phyloP scores from a whole-genome alignment of 768 basidiomycete species.

The Agaricus subrufescens region DNA sequence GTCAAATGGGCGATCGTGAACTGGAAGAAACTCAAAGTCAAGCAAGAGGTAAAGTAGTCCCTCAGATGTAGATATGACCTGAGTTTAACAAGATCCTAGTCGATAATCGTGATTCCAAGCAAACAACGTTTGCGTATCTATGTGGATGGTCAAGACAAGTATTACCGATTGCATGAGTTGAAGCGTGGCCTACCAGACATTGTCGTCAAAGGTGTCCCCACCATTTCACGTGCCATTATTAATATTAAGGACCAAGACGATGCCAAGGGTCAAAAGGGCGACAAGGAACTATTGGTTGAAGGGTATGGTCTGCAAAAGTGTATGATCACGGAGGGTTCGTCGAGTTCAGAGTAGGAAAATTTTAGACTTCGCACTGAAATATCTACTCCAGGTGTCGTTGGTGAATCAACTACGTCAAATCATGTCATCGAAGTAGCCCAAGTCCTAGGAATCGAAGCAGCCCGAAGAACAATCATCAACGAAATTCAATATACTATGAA shows the following conservation, averaged over 20 bases:
- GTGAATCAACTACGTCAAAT: conserved; percentile 89
- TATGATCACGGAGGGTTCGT: conserved; percentile 91
- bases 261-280: conserved; percentile 71
- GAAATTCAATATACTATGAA: conserved; percentile 98
- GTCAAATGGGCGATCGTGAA: conserved; percentile 88
- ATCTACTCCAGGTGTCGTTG: conserved; percentile 69
- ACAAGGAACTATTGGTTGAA: conserved; percentile 92
- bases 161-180: conserved; percentile 79
- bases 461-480: conserved; percentile 89
- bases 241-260: conserved; percentile 91
- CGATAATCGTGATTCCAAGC: conserved; percentile 71
- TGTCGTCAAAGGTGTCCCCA: conserved; percentile 86
- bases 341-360: conserved; percentile 4
- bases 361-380: conserved; percentile 1
- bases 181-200: conserved; percentile 81
- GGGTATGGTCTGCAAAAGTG: conserved; percentile 95
- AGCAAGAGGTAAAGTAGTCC: conserved; percentile 57
- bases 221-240: conserved; percentile 90
- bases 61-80: not conserved
- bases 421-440: conserved; percentile 95
- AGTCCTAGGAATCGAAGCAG: conserved; percentile 98
- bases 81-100: conserved; percentile 31
- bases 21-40: conserved; percentile 89
- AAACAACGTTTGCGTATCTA: conserved; percentile 77
- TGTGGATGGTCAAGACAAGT: conserved; percentile 73